Evolutionary conservation across 2,329 filamentous ascomycete genomes (phyloP), one percentile per base, ranked within the genome.

Genomic region (Phyllosticta ampelicida): DNA sequence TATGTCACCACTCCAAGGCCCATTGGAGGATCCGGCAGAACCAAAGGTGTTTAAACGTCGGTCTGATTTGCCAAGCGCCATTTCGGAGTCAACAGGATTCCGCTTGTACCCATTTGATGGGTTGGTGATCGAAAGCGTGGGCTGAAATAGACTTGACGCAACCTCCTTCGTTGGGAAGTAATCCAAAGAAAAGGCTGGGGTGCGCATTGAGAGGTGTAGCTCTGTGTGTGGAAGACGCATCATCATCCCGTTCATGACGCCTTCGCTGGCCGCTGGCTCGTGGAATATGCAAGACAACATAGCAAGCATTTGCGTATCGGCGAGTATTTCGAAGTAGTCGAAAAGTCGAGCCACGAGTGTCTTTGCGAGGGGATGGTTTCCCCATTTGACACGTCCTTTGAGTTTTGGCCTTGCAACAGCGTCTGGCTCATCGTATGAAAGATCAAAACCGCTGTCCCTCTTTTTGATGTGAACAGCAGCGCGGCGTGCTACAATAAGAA

Each of bases 401-500:
- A 73, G 63, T 51, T 70, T 68, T 21, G 73, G 69, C 59, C 74
- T 69, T 1, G 66, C 65, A 36, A 74, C 72, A 5, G 64, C 59
- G 57, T 73, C 65, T 64, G 72, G 65, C 62, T 73, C 69, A 53
- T 78, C 77, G 51, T 75, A 75, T n/a, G 71, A 70, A 19, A 79
- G 65, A 61, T 79, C 76, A 49, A 78, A 61, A 4, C 75, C 75
- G 63, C 74, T 78, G 61, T 79, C 76, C 55, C 75, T 77, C 30
- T 75, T 72, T 61, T 75, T 77, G 49, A 77, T 73, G 29, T 78
- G 73, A 1, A 80, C 73, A 8, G 84, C 74, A 26, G 80, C 78
- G 61, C 86, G 79, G 62, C 80, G 82, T 16, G 87, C 87, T 62
- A 91, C 82, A 6, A 90, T 80, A 26, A 90, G 73, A 53, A 87